Percentiles rank a stretch among this genome's conserved stretches.
These are phyloP conservation scores for Ophiostoma pallidulum DNA, from an alignment of 2,329 filamentous ascomycete genomes.

Conservation along the genomic window DNA sequence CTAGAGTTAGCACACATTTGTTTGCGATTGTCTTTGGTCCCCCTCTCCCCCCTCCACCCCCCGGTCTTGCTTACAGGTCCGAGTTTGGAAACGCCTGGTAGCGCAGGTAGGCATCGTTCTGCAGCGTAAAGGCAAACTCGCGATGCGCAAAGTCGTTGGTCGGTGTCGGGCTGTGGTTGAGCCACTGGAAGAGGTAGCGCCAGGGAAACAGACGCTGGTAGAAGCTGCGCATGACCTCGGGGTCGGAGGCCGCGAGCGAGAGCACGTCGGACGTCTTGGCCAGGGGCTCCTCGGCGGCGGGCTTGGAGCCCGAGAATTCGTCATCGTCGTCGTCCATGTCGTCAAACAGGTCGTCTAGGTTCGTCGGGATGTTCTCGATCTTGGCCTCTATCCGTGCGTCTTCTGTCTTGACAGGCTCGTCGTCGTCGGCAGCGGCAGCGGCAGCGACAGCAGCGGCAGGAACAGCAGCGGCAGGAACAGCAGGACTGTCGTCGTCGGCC, in stretches of 20 bases:
- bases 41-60: no score
- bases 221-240: slow-evolving; percentile 83
- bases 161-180: slow-evolving; percentile 84
- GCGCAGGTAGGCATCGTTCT: slow-evolving; percentile 82
- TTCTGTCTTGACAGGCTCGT: slow-evolving; percentile 2
- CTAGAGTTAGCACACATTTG: no score
- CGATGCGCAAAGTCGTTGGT: slow-evolving; percentile 83
- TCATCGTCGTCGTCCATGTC: slow-evolving; percentile 48
- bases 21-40: no score
- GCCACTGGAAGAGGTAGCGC: slow-evolving; percentile 90
- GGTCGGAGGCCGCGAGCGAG: slow-evolving; percentile 47
- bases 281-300: not conserved
- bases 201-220: slow-evolving; percentile 96
- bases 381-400: not conserved
- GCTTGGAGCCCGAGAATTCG: slow-evolving; percentile 41
- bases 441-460: no score
- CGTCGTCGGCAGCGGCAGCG: no score
- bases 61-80: slow-evolving; percentile 35
- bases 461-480: no score
- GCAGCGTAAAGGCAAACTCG: slow-evolving; percentile 93
- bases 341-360: slow-evolving; percentile 50
- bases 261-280: slow-evolving; percentile 11
- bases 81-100: slow-evolving; percentile 63
- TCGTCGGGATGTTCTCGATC: slow-evolving; percentile 31
- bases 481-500: no score